A percentile compares a stretch with the other conserved stretches of the same genome.
Conservation (phyloP, 2,329 filamentous ascomycete genomes). For the Aspergillus ochraceus region DNA sequence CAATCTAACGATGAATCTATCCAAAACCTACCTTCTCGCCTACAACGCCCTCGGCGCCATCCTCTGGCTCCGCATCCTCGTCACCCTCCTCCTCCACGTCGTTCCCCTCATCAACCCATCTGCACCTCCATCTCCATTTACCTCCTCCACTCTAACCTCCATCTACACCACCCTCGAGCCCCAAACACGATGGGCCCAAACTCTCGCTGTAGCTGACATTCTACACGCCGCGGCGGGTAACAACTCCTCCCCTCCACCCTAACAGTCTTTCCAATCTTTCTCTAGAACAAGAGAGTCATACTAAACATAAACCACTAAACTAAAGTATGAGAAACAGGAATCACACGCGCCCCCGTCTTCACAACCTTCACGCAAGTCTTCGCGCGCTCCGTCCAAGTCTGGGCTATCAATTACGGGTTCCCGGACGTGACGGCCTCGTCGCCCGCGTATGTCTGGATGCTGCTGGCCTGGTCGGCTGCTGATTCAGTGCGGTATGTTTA, state of each 20-base stretch:
- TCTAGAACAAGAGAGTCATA: no score
- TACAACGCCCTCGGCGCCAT: slow-evolving; percentile 26
- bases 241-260: no score
- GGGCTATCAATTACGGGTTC: slow-evolving; percentile 30
- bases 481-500: slow-evolving; percentile 28
- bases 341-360: slow-evolving; percentile 29
- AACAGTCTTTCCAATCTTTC: no score
- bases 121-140: neutral
- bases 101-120: neutral
- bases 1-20: neutral
- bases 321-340: slow-evolving; percentile 13
- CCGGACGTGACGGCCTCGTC: slow-evolving; percentile 19
- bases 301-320: neutral
- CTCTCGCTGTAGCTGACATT: slow-evolving; percentile 26
- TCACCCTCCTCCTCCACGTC: slow-evolving; percentile 13
- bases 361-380: slow-evolving; percentile 33
- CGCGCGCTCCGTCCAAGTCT: slow-evolving; percentile 32
- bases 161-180: slow-evolving; percentile 26
- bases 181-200: slow-evolving; percentile 27
- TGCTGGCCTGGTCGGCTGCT: slow-evolving; percentile 29
- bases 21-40: slow-evolving; percentile 22
- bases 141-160: slow-evolving; percentile 2
- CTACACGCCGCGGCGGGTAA: slow-evolving; percentile 27
- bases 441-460: slow-evolving; percentile 23
- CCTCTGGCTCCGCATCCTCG: slow-evolving; percentile 28